Percentiles rank a stretch among this genome's conserved stretches.
Conservation (phyloP, 164 flowering plant genomes). For the Pachysandra terminalis region DNA sequence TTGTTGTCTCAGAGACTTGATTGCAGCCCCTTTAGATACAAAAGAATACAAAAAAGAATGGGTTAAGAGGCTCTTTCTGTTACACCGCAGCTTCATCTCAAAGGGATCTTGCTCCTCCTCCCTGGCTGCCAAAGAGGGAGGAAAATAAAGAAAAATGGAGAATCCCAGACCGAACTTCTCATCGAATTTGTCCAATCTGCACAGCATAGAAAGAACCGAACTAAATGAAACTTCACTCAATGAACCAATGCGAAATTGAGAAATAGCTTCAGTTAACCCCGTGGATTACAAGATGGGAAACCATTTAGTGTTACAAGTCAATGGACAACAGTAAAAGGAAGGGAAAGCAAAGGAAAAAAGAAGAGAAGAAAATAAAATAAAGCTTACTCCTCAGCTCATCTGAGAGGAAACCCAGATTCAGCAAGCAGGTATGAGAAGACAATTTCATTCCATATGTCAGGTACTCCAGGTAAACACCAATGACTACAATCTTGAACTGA, state of each 20-base stretch:
- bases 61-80: neutral
- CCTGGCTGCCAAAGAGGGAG: neutral
- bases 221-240: neutral
- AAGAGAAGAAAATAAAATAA: constrained; percentile 5
- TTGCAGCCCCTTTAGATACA: neutral
- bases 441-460: constrained; percentile 88
- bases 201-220: neutral
- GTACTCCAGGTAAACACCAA: constrained; percentile 96
- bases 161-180: neutral
- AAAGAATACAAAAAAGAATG: neutral
- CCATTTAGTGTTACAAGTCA: neutral
- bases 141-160: neutral
- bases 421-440: constrained; percentile 39
- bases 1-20: constrained; percentile 2
- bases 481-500: constrained; percentile 84
- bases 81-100: neutral
- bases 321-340: neutral
- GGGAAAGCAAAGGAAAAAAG: neutral
- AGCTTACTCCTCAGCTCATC: constrained; percentile 3
- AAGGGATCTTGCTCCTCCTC: neutral
- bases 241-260: neutral
- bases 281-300: too few relatives aligned
- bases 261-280: too few relatives aligned
- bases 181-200: neutral
- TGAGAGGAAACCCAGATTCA: constrained; percentile 7